Percentiles rank a stretch among this genome's conserved stretches.
phyloP scores from a whole-genome alignment of 1,284 basidiomycete genomes.

The Anthracocystis setariae region DNA sequence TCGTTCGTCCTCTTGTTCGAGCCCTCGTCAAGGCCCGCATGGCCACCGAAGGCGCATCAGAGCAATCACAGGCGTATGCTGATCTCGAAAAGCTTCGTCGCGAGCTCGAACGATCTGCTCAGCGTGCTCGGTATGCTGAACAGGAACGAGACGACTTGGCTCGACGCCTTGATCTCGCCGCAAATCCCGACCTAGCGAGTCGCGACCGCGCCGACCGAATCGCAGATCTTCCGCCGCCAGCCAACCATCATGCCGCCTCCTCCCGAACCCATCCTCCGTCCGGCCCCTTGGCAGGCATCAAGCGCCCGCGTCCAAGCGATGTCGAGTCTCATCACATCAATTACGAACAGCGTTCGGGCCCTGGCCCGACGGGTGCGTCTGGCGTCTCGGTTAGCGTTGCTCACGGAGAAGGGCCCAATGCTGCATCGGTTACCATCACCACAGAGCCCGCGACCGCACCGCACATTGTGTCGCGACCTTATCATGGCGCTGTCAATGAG shows the following conservation, averaged over 20 bases:
- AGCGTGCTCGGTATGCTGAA: slow-evolving; percentile 43
- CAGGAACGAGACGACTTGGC: slow-evolving; percentile 45
- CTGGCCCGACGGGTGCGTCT: slow-evolving; percentile 1
- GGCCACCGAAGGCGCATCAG: slow-evolving; percentile 14
- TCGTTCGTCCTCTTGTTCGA: slow-evolving; percentile 47
- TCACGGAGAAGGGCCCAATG: slow-evolving; percentile 32
- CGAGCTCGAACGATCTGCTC: slow-evolving; percentile 37
- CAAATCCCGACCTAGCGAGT: slow-evolving; percentile 5
- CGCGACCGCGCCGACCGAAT: slow-evolving; percentile 27
- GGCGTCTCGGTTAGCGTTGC: slow-evolving; percentile 26
- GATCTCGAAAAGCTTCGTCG: slow-evolving; percentile 47
- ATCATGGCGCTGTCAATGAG: slow-evolving; percentile 8
- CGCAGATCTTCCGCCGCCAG: slow-evolving; percentile 6
- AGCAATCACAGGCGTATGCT: slow-evolving; percentile 33
- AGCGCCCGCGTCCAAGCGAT: slow-evolving; percentile 27
- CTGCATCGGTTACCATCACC: slow-evolving; percentile 22
- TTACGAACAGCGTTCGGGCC: slow-evolving; percentile 20
- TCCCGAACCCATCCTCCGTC: slow-evolving; percentile 5
- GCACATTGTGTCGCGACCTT: slow-evolving; percentile 15
- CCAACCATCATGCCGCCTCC: background rate
- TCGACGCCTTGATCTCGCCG: slow-evolving; percentile 42
- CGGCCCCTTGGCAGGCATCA: background rate
- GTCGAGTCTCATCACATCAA: slow-evolving; percentile 7
- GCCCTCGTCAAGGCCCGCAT: slow-evolving; percentile 45
- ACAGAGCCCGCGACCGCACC: slow-evolving; percentile 17